Evolutionary conservation across 2,329 filamentous ascomycete species (phyloP).

Genomic region (Aspergillus viridinutans): DNA sequence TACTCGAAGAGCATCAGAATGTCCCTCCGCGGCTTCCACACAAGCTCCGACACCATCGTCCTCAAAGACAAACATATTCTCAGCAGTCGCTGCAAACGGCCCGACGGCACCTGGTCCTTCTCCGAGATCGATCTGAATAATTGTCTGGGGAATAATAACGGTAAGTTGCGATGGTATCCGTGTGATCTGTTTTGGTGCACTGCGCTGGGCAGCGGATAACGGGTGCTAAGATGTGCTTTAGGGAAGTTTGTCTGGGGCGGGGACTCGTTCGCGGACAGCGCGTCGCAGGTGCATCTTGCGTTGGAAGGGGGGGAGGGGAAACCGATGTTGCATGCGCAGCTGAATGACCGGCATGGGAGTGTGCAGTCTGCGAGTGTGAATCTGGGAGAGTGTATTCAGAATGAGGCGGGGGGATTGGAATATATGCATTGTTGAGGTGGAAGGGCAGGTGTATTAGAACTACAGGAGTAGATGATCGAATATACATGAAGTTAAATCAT

Average conservation of each 20-base stretch:
- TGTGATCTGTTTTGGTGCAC: too few species aligned
- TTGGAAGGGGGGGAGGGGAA: conserved; percentile 4
- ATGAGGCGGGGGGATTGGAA: conserved; percentile 2
- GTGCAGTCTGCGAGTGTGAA: conserved; percentile 10
- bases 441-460: background rate
- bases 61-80: conserved; percentile 7
- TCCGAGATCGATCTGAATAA: conserved; percentile 5
- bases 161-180: background rate
- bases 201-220: background rate
- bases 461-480: conserved; percentile 3
- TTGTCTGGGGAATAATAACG: conserved; percentile 7
- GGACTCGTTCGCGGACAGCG: conserved; percentile 7
- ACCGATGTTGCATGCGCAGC: conserved; percentile 9
- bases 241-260: conserved; percentile 13
- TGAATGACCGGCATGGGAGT: conserved; percentile 12
- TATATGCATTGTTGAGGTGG: conserved; percentile 3
- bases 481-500: background rate
- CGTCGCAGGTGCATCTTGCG: conserved; percentile 9
- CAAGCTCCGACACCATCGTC: conserved; percentile 6
- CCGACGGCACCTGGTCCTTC: background rate
- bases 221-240: too few species aligned
- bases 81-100: conserved; percentile 1
- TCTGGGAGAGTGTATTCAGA: conserved; percentile 4
- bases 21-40: conserved; percentile 6
- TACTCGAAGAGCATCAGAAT: background rate